Evolutionary conservation across 192 early-diverging fungal species (phyloP).

Genomic region (Fimicolochytrium jonesii): DNA sequence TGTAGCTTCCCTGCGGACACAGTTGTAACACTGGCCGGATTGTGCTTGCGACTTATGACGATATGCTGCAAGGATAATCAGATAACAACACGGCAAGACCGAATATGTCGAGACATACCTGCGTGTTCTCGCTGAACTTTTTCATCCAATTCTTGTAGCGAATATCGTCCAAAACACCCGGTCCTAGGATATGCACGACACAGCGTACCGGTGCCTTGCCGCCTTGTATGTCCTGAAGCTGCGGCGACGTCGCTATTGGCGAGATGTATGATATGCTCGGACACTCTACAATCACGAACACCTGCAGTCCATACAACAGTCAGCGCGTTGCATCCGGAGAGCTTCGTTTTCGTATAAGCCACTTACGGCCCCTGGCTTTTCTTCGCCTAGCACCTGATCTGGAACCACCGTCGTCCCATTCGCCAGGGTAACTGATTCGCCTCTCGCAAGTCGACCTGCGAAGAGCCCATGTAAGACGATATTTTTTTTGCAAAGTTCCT

Average conservation of each 20-base stretch:
- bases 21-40: constrained; percentile 62
- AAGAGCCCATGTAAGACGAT: constrained; percentile 7
- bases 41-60: constrained; percentile 58
- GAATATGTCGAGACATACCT: constrained; percentile 29
- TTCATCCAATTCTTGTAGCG: constrained; percentile 71
- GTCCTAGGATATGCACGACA: constrained; percentile 69
- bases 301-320: background rate
- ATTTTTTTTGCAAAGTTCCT: background rate
- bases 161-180: constrained; percentile 53
- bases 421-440: constrained; percentile 53
- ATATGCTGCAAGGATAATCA: constrained; percentile 54
- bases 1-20: constrained; percentile 59
- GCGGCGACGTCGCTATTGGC: background rate
- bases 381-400: constrained; percentile 60
- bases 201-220: constrained; percentile 31
- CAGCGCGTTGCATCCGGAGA: background rate
- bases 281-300: constrained; percentile 34
- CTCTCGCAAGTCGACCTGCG: constrained; percentile 52
- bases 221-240: background rate
- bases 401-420: constrained; percentile 69
- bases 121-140: constrained; percentile 60
- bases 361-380: constrained; percentile 53
- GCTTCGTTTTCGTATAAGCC: no score
- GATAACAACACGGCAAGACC: background rate
- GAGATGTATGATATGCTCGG: constrained; percentile 24